Conservation (phyloP, 768 basidiomycete genomes). For the Boletus sp. region DNA sequence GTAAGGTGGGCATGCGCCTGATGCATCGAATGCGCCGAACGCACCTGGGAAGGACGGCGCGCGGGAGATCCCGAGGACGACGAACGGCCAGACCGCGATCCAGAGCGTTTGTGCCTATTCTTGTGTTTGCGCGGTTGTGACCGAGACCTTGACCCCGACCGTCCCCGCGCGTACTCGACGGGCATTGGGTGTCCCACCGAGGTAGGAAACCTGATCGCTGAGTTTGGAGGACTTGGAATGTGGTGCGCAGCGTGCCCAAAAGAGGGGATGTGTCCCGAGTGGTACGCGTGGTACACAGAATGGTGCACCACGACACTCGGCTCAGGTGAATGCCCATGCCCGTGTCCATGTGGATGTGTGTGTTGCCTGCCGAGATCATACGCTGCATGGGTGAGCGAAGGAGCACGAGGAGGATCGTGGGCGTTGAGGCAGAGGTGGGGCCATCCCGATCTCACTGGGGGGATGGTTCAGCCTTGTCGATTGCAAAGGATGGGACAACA, state of each 20-base stretch:
- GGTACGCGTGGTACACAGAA: background rate
- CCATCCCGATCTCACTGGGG: background rate
- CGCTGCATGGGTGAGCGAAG: background rate
- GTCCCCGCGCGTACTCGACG: background rate
- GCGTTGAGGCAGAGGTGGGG: background rate
- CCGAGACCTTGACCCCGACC: background rate
- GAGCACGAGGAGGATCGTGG: background rate
- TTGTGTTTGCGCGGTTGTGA: background rate
- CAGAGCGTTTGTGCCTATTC: background rate
- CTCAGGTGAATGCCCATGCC: background rate
- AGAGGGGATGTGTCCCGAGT: background rate
- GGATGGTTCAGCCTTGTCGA: background rate
- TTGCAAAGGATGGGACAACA: constrained; percentile 10
- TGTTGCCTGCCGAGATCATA: background rate
- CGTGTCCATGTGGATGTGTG: background rate
- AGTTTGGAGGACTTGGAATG: background rate
- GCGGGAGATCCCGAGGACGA: constrained; percentile 1
- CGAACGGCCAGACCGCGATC: constrained; percentile 7
- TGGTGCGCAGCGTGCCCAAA: background rate
- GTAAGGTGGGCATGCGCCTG: background rate
- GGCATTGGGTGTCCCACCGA: background rate
- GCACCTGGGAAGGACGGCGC: background rate
- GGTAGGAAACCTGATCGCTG: background rate
- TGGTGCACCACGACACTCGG: too few species aligned
- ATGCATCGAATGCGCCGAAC: too few species aligned